Evolutionary conservation across 1,139 yeast species (phyloP), one percentile per base, ranked within the genome.

Genomic region (Zygoascus meyerae): DNA sequence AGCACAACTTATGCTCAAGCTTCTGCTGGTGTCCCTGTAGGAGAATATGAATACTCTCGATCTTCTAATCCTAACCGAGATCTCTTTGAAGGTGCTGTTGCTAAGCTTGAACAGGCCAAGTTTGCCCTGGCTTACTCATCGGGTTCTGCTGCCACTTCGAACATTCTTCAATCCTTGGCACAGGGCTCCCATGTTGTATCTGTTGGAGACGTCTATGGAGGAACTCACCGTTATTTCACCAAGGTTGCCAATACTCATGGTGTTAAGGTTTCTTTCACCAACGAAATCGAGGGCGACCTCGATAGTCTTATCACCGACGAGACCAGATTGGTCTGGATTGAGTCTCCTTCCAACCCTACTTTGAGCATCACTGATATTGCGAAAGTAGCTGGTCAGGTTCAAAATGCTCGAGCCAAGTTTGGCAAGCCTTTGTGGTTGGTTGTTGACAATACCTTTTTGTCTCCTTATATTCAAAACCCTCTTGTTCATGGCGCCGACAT

Each of bases 401-500:
- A 66, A 56, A 59, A 64, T 30, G 76, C 74, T 59, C 73, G 80
- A 59, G 66, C 62, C 32, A 55, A 62, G 43, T 63, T 63, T 56
- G 68, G 70, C 53, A 76, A 78, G 52, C 70, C 69, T 46, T 72
- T 86, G 52, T 64, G 74, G 48, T 74, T 86, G 55, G 95, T 83
- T 36, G 95, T 87, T 50, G 97, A 90, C 73, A 86, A 92, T 73
- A 90, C 97, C 32, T 89, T 90, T 77, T 75, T 90, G 62, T 87
- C 96, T 15, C 97, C 97, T 57, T 92, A 92, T 68, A 71, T 86
- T 62, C 86, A 90, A 53, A 86, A 86, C 72, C 95, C 96, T 55
- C 75, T 86, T 64, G 70, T 68, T 54, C 81, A 75, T 58, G 96
- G 96, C 54, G 95, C 95, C 47, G 95, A 86, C 64, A 76, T 86